phyloP scores from a whole-genome alignment of 2,329 filamentous ascomycete species.

The Neospermospora avenae region DNA sequence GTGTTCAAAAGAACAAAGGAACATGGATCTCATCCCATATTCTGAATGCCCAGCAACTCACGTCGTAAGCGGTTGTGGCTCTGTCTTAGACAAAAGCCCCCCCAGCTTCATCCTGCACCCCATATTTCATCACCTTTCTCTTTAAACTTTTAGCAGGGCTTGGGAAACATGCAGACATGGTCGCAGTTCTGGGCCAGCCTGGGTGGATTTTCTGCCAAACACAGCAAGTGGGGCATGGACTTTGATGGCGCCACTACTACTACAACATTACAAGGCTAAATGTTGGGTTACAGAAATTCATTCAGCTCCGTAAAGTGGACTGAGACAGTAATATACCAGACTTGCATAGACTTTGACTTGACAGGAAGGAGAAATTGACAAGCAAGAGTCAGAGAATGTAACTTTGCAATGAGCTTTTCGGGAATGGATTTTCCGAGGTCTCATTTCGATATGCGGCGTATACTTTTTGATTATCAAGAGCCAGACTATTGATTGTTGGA shows the following conservation, averaged over 20 bases:
- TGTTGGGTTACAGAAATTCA: not conserved
- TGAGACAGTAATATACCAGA: not conserved
- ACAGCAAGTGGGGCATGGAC: not conserved
- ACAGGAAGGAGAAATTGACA: not conserved
- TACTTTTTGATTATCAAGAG: no score
- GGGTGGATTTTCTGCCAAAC: not conserved
- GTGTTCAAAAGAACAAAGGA: no score
- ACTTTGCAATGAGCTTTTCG: not conserved
- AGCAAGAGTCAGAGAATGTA: not conserved
- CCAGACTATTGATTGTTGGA: no score
- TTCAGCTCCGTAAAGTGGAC: not conserved
- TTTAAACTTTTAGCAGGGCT: not conserved
- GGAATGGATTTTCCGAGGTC: not conserved
- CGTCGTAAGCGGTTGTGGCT: not conserved
- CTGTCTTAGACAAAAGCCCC: not conserved
- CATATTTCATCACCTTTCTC: constrained; percentile 1
- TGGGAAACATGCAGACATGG: no score
- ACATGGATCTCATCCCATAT: constrained; percentile 11
- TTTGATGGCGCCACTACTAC: not conserved
- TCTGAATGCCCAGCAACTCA: no score
- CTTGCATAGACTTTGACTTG: not conserved
- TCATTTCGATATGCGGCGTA: not conserved
- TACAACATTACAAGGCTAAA: not conserved
- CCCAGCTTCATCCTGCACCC: not conserved
- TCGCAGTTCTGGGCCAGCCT: no score